Evolutionary conservation across 2,329 filamentous ascomycete genomes (phyloP), one percentile per base, ranked within the genome.

Genomic region (Xylariaceae sp.): DNA sequence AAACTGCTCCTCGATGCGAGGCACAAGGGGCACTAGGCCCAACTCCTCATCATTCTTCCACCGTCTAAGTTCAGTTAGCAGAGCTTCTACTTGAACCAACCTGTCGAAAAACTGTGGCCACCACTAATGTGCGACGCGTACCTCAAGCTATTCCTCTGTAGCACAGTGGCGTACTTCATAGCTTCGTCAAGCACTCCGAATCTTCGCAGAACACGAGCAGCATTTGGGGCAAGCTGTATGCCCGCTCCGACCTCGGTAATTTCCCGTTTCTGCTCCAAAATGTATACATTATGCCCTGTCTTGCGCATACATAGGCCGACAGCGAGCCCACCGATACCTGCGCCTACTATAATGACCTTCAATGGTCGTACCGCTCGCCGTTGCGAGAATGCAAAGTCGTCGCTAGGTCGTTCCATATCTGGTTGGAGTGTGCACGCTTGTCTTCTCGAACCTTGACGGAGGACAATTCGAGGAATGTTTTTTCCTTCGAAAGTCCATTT

Each of bases 311-410:
- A 70, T 20, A 77, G 65, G 27, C 71, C 75, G 11, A 73, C 64
- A 26, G 72, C 67, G 2, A 78, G 60, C 2, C 76, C 75, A 15
- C 71, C 73, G 24, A 78, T 70, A 15, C 75, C 75, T n/a, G 70
- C 72, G 6, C 74, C 74, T 23, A 75, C 60, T 10, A 75, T 58
- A 20, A 68, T 53, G 30, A 70, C 45, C 1, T 60, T 50, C 3
- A 65, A 30, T 15, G 55, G 33, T 10, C 36, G 53, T 9, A 57
- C 33, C 3, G 59, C 55, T 36, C 39, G 54, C 16, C 59, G 41
- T 39, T 43, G 41, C 20, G 51, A 46, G 32, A 58, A 58, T 15
- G 18, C 11, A 13, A 30, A 40, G 32, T 55, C 48, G 18, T 40
- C 43, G 35, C 24, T 15, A 11, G 18, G 32, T 24, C 16, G 26